Base-by-base conservation (phyloP, 352 stramenopile species). In the Thalassiosira exigua region DNA sequence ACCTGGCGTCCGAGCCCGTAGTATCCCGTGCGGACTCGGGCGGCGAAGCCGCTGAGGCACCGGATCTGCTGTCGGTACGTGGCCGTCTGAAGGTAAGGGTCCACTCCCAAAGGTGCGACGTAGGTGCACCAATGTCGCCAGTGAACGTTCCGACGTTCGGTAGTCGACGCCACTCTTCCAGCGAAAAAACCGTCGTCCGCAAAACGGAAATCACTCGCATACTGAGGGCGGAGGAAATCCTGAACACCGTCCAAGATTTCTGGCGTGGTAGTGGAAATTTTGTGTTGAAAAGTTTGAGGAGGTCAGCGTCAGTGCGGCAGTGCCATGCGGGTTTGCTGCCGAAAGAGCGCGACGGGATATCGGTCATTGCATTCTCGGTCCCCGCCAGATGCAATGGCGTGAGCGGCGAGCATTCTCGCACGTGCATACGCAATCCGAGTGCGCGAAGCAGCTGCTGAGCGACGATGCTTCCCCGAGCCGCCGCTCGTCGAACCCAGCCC, bases 271-370 rank as follows among this genome's bases (percentile, higher is more conserved):
- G 19, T 2, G 69, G 69, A 41, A 79, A 71, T 9, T 39, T 22
- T 24, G 4, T 7, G 19, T 79, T 72, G 22, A 72, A 71, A 9
- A 73, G 65, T 2, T 27, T 44, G 12, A 79, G 41, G 9, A 79
- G 57, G 1, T 51, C 39, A 17, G 19, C 30, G 22, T 79, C 48
- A 26, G 48, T 19, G 33, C 57, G 36, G 29, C 19, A 71, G 62
- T 56, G 24, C 57, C 69, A 77, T 62, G 54, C 24, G 24, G 60
- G 42, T 21, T 56, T 58, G 58, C 27, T 50, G 1, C 58, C 58
- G 50, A 72, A 79, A 5, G 58, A 72, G 0, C 61, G 30, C 4
- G 69, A 79, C 19, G 59, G 69, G 1, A 72, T 66, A 22, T 79
- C 69, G 14, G 39, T 57, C 19, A 79, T 66, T 0, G 7, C 0